Evolutionary conservation across 768 basidiomycete genomes (phyloP), one percentile per base, ranked within the genome.

Genomic region (Leucogyrophana mollusca): DNA sequence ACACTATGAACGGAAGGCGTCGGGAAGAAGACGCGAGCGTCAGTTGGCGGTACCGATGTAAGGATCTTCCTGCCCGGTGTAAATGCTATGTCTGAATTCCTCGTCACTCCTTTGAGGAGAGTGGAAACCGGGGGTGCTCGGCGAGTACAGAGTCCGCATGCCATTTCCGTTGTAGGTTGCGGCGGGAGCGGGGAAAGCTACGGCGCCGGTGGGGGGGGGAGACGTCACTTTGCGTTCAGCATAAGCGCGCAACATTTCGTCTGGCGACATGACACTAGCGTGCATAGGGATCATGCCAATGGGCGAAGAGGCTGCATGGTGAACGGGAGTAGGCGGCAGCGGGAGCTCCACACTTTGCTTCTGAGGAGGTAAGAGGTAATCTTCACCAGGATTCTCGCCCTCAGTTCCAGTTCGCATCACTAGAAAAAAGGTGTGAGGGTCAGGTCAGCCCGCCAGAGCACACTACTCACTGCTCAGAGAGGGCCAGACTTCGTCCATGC

Each of bases 161-260:
- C 51, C 54, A 24, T 54, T 46, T 5, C 65, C 48, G 27, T 55
- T 45, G 41, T 54, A 58, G 40, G 54, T 62, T 32, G 56, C 54
- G 20, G 53, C 41, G 18, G 57, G 66, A 2, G 52, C 34, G 9
- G 64, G 64, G 43, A 64, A 68, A 16, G 64, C 50, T 11, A 68
- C 56, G 11, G 66, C 52, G 3, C 64, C 57, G 24, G 59, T 54
- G 24, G 61, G 55, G 37, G 66, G 65, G 50, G 66, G 67, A 20
- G 66, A 68, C 9, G 56, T 51, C 11, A 61, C 56, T 36, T 64
- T 67, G 51, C 76, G 70, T 21, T 71, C 76, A 4, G 86, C 86
- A 49, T 87, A 89, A 1, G 83, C 84, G 30, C 83, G 79, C 36
- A 90, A 71, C 82, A 90, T 85, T 20, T 79, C 87, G 58, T 90